These are phyloP conservation scores for Phylloporus arenicola DNA, from an alignment of 768 basidiomycete species.

Conservation along the genomic window DNA sequence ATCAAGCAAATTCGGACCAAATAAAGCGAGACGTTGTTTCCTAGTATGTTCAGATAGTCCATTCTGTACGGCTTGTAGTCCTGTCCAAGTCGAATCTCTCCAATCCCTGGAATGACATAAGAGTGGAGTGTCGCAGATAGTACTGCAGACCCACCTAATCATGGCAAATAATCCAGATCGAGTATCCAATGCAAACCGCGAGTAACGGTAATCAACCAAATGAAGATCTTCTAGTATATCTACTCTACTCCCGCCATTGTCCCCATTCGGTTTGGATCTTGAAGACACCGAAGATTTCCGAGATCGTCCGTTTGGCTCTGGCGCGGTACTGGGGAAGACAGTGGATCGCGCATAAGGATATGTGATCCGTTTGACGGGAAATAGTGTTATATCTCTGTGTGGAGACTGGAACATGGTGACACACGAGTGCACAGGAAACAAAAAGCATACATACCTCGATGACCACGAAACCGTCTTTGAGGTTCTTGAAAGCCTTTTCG, in stretches of 20 bases:
- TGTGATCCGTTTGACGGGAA: conserved; percentile 59
- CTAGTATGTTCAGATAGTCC: conserved; percentile 55
- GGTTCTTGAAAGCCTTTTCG: conserved; percentile 77
- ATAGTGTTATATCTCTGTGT: conserved; percentile 74
- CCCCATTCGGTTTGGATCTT: conserved; percentile 29
- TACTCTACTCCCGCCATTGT: conserved; percentile 26
- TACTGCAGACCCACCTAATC: conserved; percentile 52
- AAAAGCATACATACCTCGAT: conserved; percentile 65
- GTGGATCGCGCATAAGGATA: conserved; percentile 80
- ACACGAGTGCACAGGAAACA: conserved; percentile 4
- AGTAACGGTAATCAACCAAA: conserved; percentile 88
- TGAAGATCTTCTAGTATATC: conserved; percentile 49
- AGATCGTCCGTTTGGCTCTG: conserved; percentile 27
- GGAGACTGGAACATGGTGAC: conserved; percentile 55
- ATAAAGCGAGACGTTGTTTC: conserved; percentile 65
- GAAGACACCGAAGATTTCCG: conserved; percentile 19
- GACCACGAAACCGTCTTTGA: conserved; percentile 69
- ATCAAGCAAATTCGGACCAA: conserved; percentile 84
- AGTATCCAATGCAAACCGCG: conserved; percentile 83
- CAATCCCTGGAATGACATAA: conserved; percentile 60
- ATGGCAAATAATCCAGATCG: conserved; percentile 76
- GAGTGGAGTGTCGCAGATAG: neutral
- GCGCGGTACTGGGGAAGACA: conserved; percentile 53
- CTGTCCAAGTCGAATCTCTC: conserved; percentile 76
- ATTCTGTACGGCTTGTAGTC: conserved; percentile 51